Percentiles rank a stretch among this genome's conserved stretches.
phyloP scores from a whole-genome alignment of 169 alveolate genomes.

The Plasmodium cynomolgi region DNA sequence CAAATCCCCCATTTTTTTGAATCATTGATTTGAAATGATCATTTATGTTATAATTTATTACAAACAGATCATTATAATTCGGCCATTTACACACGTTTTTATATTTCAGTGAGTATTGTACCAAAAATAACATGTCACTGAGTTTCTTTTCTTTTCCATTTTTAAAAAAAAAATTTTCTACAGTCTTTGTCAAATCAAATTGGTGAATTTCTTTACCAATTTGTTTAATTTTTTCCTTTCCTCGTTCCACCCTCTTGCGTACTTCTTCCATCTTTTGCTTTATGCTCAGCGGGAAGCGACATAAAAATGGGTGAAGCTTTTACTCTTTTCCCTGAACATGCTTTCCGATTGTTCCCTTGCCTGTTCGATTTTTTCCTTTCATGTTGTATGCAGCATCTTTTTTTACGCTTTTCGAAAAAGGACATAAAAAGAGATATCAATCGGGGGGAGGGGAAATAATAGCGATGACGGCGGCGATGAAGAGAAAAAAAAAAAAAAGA shows the following conservation, averaged over 20 bases:
- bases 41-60: slow-evolving; percentile 64
- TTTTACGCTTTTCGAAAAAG: background rate
- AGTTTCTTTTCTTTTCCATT: slow-evolving; percentile 37
- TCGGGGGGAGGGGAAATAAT: background rate
- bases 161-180: slow-evolving; percentile 3
- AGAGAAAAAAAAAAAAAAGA: background rate
- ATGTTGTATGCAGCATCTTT: background rate
- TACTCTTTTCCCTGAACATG: background rate
- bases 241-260: slow-evolving; percentile 27
- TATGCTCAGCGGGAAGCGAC: background rate
- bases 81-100: slow-evolving; percentile 73
- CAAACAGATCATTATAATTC: slow-evolving; percentile 30
- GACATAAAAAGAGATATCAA: background rate
- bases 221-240: slow-evolving; percentile 31
- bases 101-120: slow-evolving; percentile 66
- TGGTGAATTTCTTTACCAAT: slow-evolving; percentile 1
- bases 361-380: background rate
- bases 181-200: slow-evolving; percentile 16
- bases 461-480: background rate
- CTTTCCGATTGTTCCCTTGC: background rate
- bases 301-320: background rate
- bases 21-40: slow-evolving; percentile 50
- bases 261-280: slow-evolving; percentile 54
- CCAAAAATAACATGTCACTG: slow-evolving; percentile 61
- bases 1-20: slow-evolving; percentile 27